phyloP scores from a whole-genome alignment of 169 alveolate genomes.

The Theileria sp. region DNA sequence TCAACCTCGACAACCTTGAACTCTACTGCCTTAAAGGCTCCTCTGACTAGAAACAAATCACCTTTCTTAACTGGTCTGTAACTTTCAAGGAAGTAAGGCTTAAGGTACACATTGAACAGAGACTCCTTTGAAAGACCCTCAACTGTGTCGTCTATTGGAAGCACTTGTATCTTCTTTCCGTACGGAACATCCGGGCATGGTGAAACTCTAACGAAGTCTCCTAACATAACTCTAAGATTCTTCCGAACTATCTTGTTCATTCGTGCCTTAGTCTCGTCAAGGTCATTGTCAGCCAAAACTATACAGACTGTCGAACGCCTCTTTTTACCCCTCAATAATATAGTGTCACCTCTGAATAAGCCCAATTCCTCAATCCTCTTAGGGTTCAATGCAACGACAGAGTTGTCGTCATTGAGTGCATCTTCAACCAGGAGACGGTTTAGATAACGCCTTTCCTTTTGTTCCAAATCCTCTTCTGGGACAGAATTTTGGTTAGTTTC shows the following conservation, averaged over 20 bases:
- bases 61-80: conserved; percentile 99
- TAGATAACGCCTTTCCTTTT: conserved; percentile 44
- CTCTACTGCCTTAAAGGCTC: conserved; percentile 99
- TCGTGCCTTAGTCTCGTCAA: conserved; percentile 95
- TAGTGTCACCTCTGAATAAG: conserved; percentile 98
- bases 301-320: conserved; percentile 98
- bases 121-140: conserved; percentile 98
- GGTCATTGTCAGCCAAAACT: conserved; percentile 94
- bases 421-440: conserved; percentile 93
- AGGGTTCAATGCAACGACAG: conserved; percentile 94
- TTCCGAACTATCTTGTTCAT: conserved; percentile 97
- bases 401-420: conserved; percentile 98
- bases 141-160: conserved; percentile 98
- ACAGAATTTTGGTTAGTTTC: conserved; percentile 14
- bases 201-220: conserved; percentile 93
- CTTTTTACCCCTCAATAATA: conserved; percentile 97
- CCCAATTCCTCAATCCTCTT: conserved; percentile 91
- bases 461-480: conserved; percentile 26
- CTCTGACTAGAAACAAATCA: conserved; percentile 97
- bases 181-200: conserved; percentile 97
- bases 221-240: conserved; percentile 95
- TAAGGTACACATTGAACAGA: conserved; percentile 94
- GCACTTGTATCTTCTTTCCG: conserved; percentile 96
- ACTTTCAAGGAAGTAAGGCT: conserved; percentile 99
- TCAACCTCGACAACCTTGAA: conserved; percentile 99